Conservation (phyloP, 805 yeast genomes). For the Komagataella mondaviorum region DNA sequence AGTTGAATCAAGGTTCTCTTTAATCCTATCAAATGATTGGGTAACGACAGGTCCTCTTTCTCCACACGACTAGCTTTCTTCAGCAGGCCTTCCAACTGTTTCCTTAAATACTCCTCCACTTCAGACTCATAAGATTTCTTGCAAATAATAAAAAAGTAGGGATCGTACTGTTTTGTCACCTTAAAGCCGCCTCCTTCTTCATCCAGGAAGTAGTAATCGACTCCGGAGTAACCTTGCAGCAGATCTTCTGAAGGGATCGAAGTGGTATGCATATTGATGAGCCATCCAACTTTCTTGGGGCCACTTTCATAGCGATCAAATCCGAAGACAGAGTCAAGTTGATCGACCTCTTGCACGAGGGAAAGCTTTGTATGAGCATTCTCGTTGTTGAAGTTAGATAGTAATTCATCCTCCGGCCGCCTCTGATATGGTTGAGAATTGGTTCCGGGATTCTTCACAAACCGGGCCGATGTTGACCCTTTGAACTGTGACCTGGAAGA, state of each 20-base stretch:
- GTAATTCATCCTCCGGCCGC: background rate
- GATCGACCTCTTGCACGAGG: slow-evolving; percentile 46
- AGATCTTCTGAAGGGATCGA: slow-evolving; percentile 45
- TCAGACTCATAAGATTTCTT: slow-evolving; percentile 52
- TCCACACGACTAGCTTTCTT: slow-evolving; percentile 39
- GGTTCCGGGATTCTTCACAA: slow-evolving; percentile 9
- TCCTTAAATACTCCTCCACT: slow-evolving; percentile 74
- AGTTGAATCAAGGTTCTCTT: slow-evolving; percentile 51
- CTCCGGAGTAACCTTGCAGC: slow-evolving; percentile 69
- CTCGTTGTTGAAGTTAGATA: background rate
- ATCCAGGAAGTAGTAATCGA: slow-evolving; percentile 87
- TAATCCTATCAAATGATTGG: slow-evolving; percentile 80
- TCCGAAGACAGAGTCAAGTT: slow-evolving; percentile 75
- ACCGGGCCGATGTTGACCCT: slow-evolving; percentile 13
- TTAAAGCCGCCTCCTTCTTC: slow-evolving; percentile 96
- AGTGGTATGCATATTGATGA: slow-evolving; percentile 88
- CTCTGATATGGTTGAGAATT: background rate
- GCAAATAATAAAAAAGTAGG: slow-evolving; percentile 69
- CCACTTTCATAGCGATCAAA: slow-evolving; percentile 70
- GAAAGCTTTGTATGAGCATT: slow-evolving; percentile 28
- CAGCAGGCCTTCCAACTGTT: slow-evolving; percentile 48
- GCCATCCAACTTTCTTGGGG: slow-evolving; percentile 73
- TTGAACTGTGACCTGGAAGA: slow-evolving; percentile 4
- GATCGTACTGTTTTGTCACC: slow-evolving; percentile 70
- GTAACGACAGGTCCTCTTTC: slow-evolving; percentile 71